Base-by-base conservation (phyloP, 305 asterid genomes). In the Withania somnifera region DNA sequence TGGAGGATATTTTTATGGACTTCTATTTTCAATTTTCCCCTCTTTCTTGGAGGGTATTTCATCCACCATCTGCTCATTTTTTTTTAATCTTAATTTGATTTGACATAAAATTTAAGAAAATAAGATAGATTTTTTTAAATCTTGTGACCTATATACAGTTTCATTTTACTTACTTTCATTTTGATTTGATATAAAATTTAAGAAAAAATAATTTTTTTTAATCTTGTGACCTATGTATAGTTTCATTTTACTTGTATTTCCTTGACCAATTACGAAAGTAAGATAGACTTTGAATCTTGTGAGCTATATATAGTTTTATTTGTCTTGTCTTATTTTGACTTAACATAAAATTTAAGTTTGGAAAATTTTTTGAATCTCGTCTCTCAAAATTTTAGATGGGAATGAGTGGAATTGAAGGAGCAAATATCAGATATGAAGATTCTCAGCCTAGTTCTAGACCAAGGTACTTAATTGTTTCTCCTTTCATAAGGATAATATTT, bases 371-470 rank as follows among this genome's bases (percentile, higher is more conserved):
- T 3, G 45, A 63, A 63, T 63, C 45, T 30, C 30, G 6, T 30
- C 34, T 22, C 57, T 20, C 30, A 69, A 13, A 7, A 34, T 82
- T 14, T 51, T 93, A 94, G 98, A 91, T 91, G 92, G 95, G 91
- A 0, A 69, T 88, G 85, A 90, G 86, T 34, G 97, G 91, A 45
- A 28, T 85, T 42, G 95, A 92, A 75, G 86, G 90, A 79, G 85
- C 83, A 83, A 92, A 90, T 77, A 42, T 90, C 20, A 88, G 92
- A 81, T 89, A 89, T 84, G 93, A 88, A 87, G 96, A 91, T 84
- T 87, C 91, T 52, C 94, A 89, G 58, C 83, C 93, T 63, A 86
- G 77, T 75, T 84, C 84, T 79, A 84, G 84, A 76, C 82, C 90
- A 76, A 92, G 95, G 98, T 93, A 81, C 7, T 20, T 66, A 11